phyloP scores from a whole-genome alignment of 2,329 filamentous ascomycete species.

The Botrytis fabae region DNA sequence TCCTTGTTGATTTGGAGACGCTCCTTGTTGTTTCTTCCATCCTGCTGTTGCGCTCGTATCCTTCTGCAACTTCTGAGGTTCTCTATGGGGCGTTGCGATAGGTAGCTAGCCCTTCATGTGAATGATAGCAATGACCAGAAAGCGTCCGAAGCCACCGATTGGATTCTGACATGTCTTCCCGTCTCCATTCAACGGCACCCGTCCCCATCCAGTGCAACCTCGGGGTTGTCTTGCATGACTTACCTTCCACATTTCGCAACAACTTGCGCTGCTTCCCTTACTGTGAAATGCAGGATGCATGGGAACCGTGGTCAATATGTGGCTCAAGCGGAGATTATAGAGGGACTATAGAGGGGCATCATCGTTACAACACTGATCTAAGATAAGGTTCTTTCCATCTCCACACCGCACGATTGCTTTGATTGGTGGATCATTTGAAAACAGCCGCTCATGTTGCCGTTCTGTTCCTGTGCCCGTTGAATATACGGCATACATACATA shows the following conservation, averaged over 20 bases:
- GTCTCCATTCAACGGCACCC: neutral
- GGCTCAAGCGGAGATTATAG: neutral
- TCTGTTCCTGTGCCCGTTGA: neutral
- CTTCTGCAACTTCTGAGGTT: neutral
- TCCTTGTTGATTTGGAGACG: neutral
- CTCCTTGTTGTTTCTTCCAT: neutral
- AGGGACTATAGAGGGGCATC: neutral
- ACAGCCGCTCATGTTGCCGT: conserved; percentile 7
- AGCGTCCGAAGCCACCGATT: neutral
- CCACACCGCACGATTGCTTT: neutral
- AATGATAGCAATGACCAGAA: neutral
- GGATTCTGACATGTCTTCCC: neutral
- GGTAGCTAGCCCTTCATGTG: neutral
- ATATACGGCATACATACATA: neutral
- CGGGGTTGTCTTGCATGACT: neutral
- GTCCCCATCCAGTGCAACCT: neutral
- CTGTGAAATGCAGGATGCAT: neutral
- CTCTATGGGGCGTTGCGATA: neutral
- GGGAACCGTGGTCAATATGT: conserved; percentile 6
- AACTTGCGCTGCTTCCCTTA: neutral
- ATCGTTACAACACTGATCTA: neutral
- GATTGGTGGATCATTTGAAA: conserved; percentile 18
- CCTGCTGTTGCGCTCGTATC: neutral
- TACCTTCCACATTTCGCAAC: conserved; percentile 10
- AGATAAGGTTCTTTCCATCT: conserved; percentile 18